These are phyloP conservation scores for Fragaria nilgerrensis DNA, from an alignment of 306 rosid species.

Conservation along the genomic window DNA sequence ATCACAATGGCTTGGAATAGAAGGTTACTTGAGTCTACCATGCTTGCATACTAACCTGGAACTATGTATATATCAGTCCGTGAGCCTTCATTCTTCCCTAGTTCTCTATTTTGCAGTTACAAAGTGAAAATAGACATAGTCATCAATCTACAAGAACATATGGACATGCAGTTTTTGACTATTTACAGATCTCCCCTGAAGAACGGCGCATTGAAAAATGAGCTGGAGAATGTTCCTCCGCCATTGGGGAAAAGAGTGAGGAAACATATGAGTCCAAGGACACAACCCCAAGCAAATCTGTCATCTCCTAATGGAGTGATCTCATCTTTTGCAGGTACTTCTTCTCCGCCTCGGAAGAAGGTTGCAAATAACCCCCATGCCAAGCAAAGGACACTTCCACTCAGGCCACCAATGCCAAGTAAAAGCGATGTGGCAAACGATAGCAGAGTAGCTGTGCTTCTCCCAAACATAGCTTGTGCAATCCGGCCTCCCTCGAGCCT, in stretches of 20 bases:
- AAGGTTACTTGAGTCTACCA: background rate
- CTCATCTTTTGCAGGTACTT: constrained; percentile 83
- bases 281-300: constrained; percentile 82
- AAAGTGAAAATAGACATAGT: background rate
- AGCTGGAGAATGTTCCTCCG: constrained; percentile 77
- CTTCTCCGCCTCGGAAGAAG: constrained; percentile 90
- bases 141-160: background rate
- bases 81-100: background rate
- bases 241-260: constrained; percentile 88
- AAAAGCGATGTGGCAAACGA: constrained; percentile 71
- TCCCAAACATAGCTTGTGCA: constrained; percentile 87
- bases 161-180: background rate
- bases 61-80: background rate
- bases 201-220: constrained; percentile 66
- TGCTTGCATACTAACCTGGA: background rate
- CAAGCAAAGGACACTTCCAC: constrained; percentile 87
- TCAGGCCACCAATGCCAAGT: constrained; percentile 85
- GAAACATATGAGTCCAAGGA: constrained; percentile 74
- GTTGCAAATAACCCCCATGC: constrained; percentile 97
- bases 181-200: constrained; percentile 68
- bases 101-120: background rate
- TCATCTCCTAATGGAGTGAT: constrained; percentile 71
- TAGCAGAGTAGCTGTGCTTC: constrained; percentile 66
- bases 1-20: background rate
- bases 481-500: constrained; percentile 95